These are phyloP conservation scores for Diaporthe sp. DNA, from an alignment of 2,329 filamentous ascomycete species.

Conservation along the genomic window DNA sequence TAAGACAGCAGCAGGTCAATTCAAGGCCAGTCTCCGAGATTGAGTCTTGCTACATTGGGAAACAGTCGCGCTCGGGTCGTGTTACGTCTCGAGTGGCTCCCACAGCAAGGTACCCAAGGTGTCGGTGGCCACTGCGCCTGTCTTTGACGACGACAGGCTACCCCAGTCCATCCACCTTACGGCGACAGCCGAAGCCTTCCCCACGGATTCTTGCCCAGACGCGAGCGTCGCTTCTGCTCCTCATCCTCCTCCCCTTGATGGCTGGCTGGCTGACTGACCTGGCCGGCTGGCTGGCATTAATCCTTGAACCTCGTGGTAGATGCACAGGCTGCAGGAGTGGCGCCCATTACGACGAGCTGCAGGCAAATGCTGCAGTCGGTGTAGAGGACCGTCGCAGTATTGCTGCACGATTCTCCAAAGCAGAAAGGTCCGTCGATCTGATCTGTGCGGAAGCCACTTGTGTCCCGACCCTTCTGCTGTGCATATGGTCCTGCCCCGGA, in stretches of 20 bases:
- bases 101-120: constrained; percentile 1
- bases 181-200: constrained; percentile 36
- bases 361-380: constrained; percentile 34
- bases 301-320: constrained; percentile 39
- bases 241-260: constrained; percentile 27
- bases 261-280: not conserved
- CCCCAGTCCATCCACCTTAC: constrained; percentile 24
- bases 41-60: constrained; percentile 23
- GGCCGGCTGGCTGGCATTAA: constrained; percentile 27
- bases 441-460: constrained; percentile 30
- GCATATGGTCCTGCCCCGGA: constrained; percentile 25
- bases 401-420: constrained; percentile 32
- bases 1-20: constrained; percentile 17
- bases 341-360: constrained; percentile 35
- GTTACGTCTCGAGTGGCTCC: constrained; percentile 31
- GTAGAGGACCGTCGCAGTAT: constrained; percentile 35
- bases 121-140: not conserved
- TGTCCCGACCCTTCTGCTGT: constrained; percentile 27
- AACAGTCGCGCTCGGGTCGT: constrained; percentile 26
- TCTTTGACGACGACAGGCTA: constrained; percentile 23
- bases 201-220: constrained; percentile 27
- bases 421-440: constrained; percentile 33
- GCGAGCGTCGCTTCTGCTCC: constrained; percentile 31
- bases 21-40: constrained; percentile 33
- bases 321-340: constrained; percentile 26